Base-by-base conservation (phyloP, 768 basidiomycete genomes). In the Pseudohyphozyma bogoriensis region DNA sequence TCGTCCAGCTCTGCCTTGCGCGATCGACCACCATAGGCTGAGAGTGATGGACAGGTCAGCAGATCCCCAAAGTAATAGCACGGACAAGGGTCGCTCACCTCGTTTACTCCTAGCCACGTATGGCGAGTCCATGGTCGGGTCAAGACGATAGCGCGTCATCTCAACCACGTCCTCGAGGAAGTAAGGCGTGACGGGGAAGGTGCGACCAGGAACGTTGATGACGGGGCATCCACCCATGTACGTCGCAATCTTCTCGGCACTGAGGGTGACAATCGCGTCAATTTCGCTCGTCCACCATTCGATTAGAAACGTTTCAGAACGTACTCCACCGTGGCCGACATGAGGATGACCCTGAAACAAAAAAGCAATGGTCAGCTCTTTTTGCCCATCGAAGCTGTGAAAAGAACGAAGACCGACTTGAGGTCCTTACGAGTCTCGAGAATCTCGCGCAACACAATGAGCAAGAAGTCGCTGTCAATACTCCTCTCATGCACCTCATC, bases 401-500 rank as follows among this genome's bases (percentile, higher is more conserved):
- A 24, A 49, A 35, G 47, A 40, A 15, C 32, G 16, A 22, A 39
- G 10, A 72, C 78, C 60, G 65, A 86, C 90, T 87, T 92, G n/a
- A 99, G 77, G 68, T 93, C 84, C 51, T 84, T 80, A 29, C 88
- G 80, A 64, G 85, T 81, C 56, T 79, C 74, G 54, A 95, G 73
- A 36, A 97, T 76, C 20, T 86, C 84, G 73, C 89, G 90, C 55
- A 99, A 78, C 8, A 96, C 89, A 66, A 96, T 89, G 35, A 99
- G 78, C 35, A 99, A 79, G 76, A 99, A 99, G 73, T 97, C 93
- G 0, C 89, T 92, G 71, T 99, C 93, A 66, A 99, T 95, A 10
- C 85, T 89, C 26, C 93, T 84, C 76, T 99, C 93, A 69, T 99
- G 93, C 50, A 95, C 89, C 77, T 99, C 93, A 67, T 99, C 93